These are phyloP conservation scores for Earliella scabrosa DNA, from an alignment of 1,284 basidiomycete genomes.

Conservation along the genomic window DNA sequence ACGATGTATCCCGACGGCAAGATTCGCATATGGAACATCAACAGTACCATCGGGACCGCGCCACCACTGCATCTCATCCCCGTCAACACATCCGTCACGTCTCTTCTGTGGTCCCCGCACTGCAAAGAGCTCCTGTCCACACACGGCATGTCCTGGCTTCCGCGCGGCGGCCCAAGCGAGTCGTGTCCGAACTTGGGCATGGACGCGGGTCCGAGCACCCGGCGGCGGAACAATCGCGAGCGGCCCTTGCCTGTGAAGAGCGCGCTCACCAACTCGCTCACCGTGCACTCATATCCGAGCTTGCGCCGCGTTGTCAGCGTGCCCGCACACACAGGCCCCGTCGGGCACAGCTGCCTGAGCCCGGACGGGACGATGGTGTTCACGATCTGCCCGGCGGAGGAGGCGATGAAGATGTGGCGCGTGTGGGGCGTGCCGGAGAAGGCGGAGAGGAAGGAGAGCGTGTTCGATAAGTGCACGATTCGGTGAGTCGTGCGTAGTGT, in stretches of 20 bases:
- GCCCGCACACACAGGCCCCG: slow-evolving; percentile 37
- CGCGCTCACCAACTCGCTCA: slow-evolving; percentile 53
- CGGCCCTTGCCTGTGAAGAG: slow-evolving; percentile 28
- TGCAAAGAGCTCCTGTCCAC: slow-evolving; percentile 70
- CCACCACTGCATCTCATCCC: slow-evolving; percentile 54
- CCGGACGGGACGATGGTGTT: slow-evolving; percentile 43
- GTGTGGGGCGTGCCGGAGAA: slow-evolving; percentile 38
- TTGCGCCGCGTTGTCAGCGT: slow-evolving; percentile 38
- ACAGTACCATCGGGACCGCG: slow-evolving; percentile 45
- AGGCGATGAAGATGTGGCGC: slow-evolving; percentile 49
- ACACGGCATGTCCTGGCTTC: slow-evolving; percentile 52
- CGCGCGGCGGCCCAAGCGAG: slow-evolving; percentile 23
- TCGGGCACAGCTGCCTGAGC: slow-evolving; percentile 40
- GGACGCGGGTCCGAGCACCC: slow-evolving; percentile 16
- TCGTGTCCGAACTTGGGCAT: slow-evolving; percentile 19
- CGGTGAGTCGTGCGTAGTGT: slow-evolving; percentile 21
- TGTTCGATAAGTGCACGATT: slow-evolving; percentile 34
- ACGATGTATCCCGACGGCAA: slow-evolving; percentile 69
- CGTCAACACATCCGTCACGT: slow-evolving; percentile 66
- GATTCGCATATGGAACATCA: slow-evolving; percentile 62
- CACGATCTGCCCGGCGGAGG: slow-evolving; percentile 43
- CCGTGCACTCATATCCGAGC: slow-evolving; percentile 50
- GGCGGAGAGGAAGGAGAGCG: slow-evolving; percentile 31
- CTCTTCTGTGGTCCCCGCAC: slow-evolving; percentile 68
- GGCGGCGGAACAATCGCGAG: slow-evolving; percentile 17